A percentile compares a stretch with the other conserved stretches of the same genome.
These are phyloP conservation scores for Candida oleophila DNA, from an alignment of 805 yeast genomes.

Conservation along the genomic window DNA sequence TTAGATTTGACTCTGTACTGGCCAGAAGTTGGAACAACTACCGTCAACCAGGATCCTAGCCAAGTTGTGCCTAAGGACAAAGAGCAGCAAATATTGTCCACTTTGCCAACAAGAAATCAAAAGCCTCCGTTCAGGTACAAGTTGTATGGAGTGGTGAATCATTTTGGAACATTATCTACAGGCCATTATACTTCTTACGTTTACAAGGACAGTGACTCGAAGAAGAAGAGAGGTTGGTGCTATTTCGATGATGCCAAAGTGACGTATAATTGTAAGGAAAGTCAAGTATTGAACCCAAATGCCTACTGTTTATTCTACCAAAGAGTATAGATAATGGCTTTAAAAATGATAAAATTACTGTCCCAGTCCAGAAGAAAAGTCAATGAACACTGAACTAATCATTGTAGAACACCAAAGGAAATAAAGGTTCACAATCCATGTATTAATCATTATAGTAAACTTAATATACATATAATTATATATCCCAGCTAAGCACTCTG, in stretches of 20 bases:
- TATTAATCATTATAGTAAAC: no score
- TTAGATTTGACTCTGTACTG: constrained; percentile 71
- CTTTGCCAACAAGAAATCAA: constrained; percentile 69
- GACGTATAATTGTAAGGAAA: constrained; percentile 47
- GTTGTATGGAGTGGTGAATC: constrained; percentile 80
- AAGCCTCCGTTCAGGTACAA: constrained; percentile 75
- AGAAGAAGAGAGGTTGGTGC: constrained; percentile 64
- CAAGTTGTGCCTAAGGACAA: constrained; percentile 31
- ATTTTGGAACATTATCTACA: constrained; percentile 75
- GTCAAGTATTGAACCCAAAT: constrained; percentile 62
- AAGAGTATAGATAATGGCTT: constrained; percentile 33
- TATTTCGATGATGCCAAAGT: constrained; percentile 78
- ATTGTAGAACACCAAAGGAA: no score
- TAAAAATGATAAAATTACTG: no score
- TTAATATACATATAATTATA: no score
- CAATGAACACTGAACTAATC: no score
- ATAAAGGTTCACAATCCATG: no score
- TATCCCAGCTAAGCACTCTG: no score
- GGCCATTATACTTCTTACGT: constrained; percentile 91
- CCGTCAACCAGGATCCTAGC: constrained; percentile 12
- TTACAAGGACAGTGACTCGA: constrained; percentile 47
- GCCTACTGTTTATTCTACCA: constrained; percentile 84
- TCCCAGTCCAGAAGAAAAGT: no score
- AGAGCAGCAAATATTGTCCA: constrained; percentile 45
- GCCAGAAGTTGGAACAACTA: constrained; percentile 50